phyloP scores from a whole-genome alignment of 371 early-diverging fungal genomes.

The Globomyces sp. region DNA sequence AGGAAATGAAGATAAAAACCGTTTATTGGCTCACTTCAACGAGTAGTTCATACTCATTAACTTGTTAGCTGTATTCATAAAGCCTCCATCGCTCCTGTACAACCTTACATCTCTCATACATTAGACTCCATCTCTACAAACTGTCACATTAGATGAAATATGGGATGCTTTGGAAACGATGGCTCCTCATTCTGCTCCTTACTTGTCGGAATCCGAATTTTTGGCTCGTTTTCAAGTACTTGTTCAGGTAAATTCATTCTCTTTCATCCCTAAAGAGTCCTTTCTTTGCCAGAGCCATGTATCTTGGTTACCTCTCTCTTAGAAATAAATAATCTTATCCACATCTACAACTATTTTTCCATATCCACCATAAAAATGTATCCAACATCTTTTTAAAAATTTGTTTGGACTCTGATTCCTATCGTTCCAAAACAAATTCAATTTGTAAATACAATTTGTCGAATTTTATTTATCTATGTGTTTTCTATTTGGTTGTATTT shows the following conservation, averaged over 20 bases:
- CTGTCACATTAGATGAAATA: slow-evolving; percentile 4
- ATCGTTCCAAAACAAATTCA: too few species aligned
- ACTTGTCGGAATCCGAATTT: slow-evolving; percentile 4
- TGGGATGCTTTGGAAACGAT: slow-evolving; percentile 12
- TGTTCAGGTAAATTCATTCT: neutral
- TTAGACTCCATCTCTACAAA: slow-evolving; percentile 4
- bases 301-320: slow-evolving; percentile 1
- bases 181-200: neutral
- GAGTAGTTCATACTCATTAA: too few species aligned
- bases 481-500: too few species aligned
- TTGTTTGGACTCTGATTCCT: too few species aligned
- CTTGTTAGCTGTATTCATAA: too few species aligned
- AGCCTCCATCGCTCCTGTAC: too few species aligned
- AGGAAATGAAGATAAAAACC: too few species aligned
- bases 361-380: too few species aligned
- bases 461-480: too few species aligned
- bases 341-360: neutral
- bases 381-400: too few species aligned
- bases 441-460: too few species aligned
- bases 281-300: slow-evolving; percentile 11
- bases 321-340: neutral
- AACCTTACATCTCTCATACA: neutral
- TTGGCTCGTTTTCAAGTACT: slow-evolving; percentile 6
- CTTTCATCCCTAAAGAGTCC: neutral
- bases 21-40: too few species aligned